phyloP scores from a whole-genome alignment of 345 rosid genomes.

The Camelina neglecta region DNA sequence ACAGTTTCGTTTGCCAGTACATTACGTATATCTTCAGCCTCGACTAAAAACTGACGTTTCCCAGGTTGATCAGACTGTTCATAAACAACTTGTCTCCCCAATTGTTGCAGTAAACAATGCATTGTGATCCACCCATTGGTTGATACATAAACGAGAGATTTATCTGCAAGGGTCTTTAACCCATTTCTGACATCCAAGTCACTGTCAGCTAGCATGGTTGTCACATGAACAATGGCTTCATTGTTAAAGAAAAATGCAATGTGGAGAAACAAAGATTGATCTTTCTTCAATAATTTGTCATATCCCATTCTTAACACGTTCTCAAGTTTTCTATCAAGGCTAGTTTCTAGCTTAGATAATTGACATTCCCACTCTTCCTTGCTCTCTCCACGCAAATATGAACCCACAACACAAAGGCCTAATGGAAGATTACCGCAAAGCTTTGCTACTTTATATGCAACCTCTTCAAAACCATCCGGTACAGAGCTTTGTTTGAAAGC shows the following conservation, averaged over 20 bases:
- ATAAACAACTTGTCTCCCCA: constrained; percentile 40
- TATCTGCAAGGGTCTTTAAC: constrained; percentile 32
- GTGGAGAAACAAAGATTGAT: constrained; percentile 42
- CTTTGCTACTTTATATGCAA: constrained; percentile 6
- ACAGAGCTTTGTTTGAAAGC: constrained; percentile 25
- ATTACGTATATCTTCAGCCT: constrained; percentile 30
- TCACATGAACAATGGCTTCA: background rate
- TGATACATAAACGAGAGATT: constrained; percentile 33
- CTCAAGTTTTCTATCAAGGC: constrained; percentile 33
- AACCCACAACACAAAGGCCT: constrained; percentile 47
- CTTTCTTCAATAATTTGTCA: constrained; percentile 31
- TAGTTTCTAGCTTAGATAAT: constrained; percentile 22
- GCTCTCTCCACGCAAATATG: constrained; percentile 17
- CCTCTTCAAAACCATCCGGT: background rate
- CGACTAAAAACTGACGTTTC: constrained; percentile 36
- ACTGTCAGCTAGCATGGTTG: constrained; percentile 12
- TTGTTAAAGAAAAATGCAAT: constrained; percentile 48
- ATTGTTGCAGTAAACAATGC: constrained; percentile 44
- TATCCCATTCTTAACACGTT: constrained; percentile 36
- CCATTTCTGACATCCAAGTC: constrained; percentile 16
- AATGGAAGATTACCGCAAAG: constrained; percentile 44
- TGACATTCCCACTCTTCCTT: constrained; percentile 36
- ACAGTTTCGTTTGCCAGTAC: constrained; percentile 39
- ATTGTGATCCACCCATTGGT: background rate
- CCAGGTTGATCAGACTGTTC: constrained; percentile 37